Evolutionary conservation across 2,329 filamentous ascomycete genomes (phyloP), one percentile per base, ranked within the genome.

Genomic region (Trichoderma hamatum): DNA sequence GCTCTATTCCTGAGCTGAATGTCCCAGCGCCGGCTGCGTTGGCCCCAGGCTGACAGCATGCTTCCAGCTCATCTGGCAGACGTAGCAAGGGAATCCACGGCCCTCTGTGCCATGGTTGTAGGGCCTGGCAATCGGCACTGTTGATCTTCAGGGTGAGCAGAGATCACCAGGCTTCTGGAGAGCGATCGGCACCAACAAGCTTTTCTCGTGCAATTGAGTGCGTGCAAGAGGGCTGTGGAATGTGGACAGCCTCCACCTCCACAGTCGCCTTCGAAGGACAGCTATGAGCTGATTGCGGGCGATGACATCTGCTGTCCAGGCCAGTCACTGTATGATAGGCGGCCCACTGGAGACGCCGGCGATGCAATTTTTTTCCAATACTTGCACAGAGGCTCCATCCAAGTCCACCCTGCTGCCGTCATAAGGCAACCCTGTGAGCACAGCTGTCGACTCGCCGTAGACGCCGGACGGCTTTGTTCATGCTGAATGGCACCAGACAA

Each of bases 121-220:
- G 43, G 32, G 14, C 9, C 43, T 52, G 43, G 21, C 36, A 10
- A 65, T 51, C 49, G 62, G 62, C 49, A 28, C 32, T 61, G 49
- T 55, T 68, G 65, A 68, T 68, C 65, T 68, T 61, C 56, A 61
- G 65, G 65, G 65, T 61, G 65, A 28, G 34, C 56, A 61, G 32
- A 61, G 67, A 69, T 69, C 30, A 36, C 24, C 61, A 66, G 46
- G 52, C 58, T 28, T 59, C 54, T 30, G 46, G 39, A 61, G 39
- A 30, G 43, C 43, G 64, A 67, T 70, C 68, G 68, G 68, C 68
- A 30, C 46, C 64, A 62, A 62, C 68, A 70, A 70, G 68, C 68
- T 70, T 70, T 70, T 64, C 46, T 19, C 68, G 32, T n/a, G 36
- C 58, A 55, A 68, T 43, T n/a, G 39, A n/a, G 30, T 26, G 30